Percentiles rank a stretch among this genome's conserved stretches.
These are phyloP conservation scores for Globisporangium paroecandrum DNA, from an alignment of 352 stramenopile species.

Conservation along the genomic window DNA sequence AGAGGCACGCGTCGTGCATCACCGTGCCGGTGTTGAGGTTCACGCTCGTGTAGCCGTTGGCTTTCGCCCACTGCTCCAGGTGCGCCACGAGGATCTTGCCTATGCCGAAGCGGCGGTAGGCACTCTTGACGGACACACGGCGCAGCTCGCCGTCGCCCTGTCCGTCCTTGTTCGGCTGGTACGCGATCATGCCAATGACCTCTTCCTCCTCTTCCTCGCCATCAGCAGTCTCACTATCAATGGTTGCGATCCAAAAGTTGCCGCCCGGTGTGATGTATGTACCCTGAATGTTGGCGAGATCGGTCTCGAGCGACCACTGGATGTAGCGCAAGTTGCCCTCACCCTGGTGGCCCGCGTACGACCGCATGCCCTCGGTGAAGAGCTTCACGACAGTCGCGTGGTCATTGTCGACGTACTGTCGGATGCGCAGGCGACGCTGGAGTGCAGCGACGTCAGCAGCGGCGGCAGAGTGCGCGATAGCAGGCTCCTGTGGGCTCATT, in stretches of 20 bases:
- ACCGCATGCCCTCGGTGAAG: constrained; percentile 14
- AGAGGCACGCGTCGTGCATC: constrained; percentile 13
- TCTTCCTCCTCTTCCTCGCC: constrained; percentile 15
- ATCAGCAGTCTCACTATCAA: not conserved
- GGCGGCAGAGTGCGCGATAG: not conserved
- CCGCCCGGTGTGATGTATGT: constrained; percentile 31
- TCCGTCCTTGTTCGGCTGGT: constrained; percentile 21
- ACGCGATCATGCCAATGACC: constrained; percentile 16
- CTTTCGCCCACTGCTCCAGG: constrained; percentile 19
- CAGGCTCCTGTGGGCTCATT: not conserved
- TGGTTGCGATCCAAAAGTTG: constrained; percentile 41
- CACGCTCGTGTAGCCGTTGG: constrained; percentile 13
- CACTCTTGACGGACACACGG: constrained; percentile 24
- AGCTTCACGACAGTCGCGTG: constrained; percentile 19
- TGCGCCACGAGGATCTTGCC: constrained; percentile 20
- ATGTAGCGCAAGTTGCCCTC: constrained; percentile 23
- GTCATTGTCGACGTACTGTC: constrained; percentile 21
- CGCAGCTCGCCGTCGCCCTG: constrained; percentile 24
- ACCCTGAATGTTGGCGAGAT: constrained; percentile 31
- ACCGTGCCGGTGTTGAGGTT: constrained; percentile 19
- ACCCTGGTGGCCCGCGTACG: constrained; percentile 10
- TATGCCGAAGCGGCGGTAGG: constrained; percentile 24
- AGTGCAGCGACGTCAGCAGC: not conserved
- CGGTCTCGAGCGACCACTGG: constrained; percentile 21
- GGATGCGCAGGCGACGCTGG: constrained; percentile 17